Percentiles rank a stretch among this genome's conserved stretches.
Conservation (phyloP, 345 rosid genomes). For the Salix caprea region DNA sequence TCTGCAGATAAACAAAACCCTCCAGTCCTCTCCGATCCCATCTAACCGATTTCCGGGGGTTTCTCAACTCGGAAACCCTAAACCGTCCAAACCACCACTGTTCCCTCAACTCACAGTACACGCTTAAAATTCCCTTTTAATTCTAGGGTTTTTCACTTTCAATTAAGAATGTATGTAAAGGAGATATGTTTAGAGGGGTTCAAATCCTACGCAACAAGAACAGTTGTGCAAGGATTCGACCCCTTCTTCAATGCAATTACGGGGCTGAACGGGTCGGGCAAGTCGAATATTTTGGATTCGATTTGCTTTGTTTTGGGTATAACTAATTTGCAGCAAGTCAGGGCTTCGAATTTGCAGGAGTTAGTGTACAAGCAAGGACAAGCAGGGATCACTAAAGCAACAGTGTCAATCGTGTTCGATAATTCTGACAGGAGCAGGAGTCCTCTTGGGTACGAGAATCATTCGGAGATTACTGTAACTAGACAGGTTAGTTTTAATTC, state of each 20-base stretch:
- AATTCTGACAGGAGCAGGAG: constrained; percentile 75
- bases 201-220: constrained; percentile 94
- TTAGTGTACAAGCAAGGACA: constrained; percentile 99
- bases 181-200: constrained; percentile 93
- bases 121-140: neutral
- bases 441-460: constrained; percentile 89
- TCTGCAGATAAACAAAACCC: neutral
- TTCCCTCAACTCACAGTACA: neutral
- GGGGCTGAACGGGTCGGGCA: constrained; percentile 96
- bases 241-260: constrained; percentile 94
- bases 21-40: neutral
- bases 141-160: neutral
- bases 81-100: neutral
- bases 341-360: constrained; percentile 96
- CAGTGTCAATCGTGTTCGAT: constrained; percentile 82
- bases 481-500: constrained; percentile 55
- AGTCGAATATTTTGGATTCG: constrained; percentile 95
- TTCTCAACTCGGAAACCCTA: constrained; percentile 18
- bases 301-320: constrained; percentile 97
- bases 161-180: constrained; percentile 61
- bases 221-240: constrained; percentile 88
- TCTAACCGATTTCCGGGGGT: neutral
- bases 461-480: constrained; percentile 80
- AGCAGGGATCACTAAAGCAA: constrained; percentile 95
- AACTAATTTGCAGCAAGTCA: constrained; percentile 96